Evolutionary conservation across 306 rosid genomes (phyloP), one percentile per base, ranked within the genome.

Genomic region (Lagenaria siceraria): DNA sequence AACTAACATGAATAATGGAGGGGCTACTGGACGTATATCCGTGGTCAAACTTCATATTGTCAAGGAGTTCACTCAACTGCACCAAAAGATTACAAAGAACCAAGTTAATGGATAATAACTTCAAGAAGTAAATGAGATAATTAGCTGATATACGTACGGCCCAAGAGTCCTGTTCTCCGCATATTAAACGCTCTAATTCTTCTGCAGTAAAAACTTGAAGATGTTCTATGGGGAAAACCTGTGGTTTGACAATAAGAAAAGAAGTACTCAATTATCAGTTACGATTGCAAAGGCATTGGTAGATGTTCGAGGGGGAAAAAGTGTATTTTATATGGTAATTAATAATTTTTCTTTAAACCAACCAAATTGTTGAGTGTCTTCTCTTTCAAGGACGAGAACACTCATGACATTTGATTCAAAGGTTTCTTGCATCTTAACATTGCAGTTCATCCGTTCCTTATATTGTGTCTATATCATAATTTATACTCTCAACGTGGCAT

Each of bases 21-120:
- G 93, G 96, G 84, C 99, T 96, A 87, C 98, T 90, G 65, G 96
- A 90, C 18, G 98, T 90, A 90, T 96, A 96, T 55, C 99, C 99
- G 81, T 96, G 99, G 78, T 96, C 99, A 14, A 96, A 90, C 83
- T 92, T 96, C 31, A 92, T 84, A 84, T 92, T 91, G 84, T 96
- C 99, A 21, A 88, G 88, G 40, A 92, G 94, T 80, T 92, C 98
- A 52, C 75, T 84, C 81, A 89, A 82, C 97, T 96, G 92, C 76
- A 25, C 74, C 78, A 71, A 82, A 46, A 25, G 70, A 19, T 40
- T 29, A 75, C 7, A 31, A 75, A 8, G 78, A 64, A 64, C 68
- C 14, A 73, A 51, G 65, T n/a, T 25, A 27, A 52, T 6, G 33
- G n/a, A 25, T 52, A 49, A 61, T 27, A 25, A 27, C 22, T 29